Conservation (phyloP, 805 yeast species). For the Suhomyces faveliae region DNA sequence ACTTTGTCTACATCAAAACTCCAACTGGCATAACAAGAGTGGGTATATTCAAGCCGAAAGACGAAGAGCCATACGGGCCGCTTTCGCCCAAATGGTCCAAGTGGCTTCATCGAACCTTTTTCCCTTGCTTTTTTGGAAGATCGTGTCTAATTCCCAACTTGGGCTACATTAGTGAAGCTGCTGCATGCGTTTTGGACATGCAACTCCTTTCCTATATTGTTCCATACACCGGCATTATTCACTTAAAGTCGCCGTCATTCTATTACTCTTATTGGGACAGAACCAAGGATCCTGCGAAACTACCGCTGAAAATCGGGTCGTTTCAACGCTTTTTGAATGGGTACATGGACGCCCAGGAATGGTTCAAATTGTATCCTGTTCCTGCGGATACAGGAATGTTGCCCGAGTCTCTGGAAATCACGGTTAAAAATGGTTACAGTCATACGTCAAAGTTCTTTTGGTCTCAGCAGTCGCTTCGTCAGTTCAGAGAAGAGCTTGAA, state of each 20-base stretch:
- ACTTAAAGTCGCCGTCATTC: constrained; percentile 47
- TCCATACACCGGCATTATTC: constrained; percentile 62
- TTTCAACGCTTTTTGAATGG: constrained; percentile 62
- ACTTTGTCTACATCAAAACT: constrained; percentile 41
- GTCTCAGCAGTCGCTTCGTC: constrained; percentile 48
- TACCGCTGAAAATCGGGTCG: constrained; percentile 58
- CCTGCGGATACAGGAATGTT: constrained; percentile 34
- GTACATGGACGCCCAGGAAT: constrained; percentile 60
- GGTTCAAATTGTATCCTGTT: constrained; percentile 54
- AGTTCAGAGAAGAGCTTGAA: constrained; percentile 62
- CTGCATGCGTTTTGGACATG: constrained; percentile 64
- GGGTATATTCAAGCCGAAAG: constrained; percentile 75
- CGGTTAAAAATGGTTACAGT: constrained; percentile 6
- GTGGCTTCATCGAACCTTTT: constrained; percentile 72
- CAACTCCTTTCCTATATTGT: constrained; percentile 59
- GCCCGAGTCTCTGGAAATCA: constrained; percentile 21
- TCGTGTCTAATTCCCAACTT: constrained; percentile 70
- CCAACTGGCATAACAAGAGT: constrained; percentile 24
- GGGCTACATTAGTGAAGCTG: constrained; percentile 71
- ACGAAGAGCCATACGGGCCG: constrained; percentile 80
- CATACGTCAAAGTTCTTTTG: constrained; percentile 43
- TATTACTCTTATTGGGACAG: constrained; percentile 54
- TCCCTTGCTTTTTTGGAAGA: constrained; percentile 76
- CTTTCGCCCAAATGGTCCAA: constrained; percentile 77
- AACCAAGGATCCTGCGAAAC: constrained; percentile 20